These are phyloP conservation scores for Coelastrella sp. DNA, from an alignment of 139 green algal species.

Conservation along the genomic window DNA sequence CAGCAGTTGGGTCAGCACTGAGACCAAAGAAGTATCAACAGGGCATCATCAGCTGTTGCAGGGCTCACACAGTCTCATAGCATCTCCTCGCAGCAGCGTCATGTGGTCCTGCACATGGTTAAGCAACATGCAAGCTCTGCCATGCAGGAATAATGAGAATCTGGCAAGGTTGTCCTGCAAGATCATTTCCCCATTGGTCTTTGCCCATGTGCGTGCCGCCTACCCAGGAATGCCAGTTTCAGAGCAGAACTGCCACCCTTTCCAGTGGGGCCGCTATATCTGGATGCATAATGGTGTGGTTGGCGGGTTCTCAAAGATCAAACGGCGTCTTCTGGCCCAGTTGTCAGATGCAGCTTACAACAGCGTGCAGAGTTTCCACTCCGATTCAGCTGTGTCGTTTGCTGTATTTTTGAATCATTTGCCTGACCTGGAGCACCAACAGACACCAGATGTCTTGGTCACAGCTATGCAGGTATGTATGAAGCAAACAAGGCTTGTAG, in stretches of 20 bases:
- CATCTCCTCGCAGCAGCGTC: too few relatives aligned
- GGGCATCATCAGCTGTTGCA: too few relatives aligned
- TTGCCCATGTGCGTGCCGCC: conserved; percentile 94
- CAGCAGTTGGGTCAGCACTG: too few relatives aligned
- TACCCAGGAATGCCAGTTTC: conserved; percentile 95
- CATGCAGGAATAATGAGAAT: conserved; percentile 96
- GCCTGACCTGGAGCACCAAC: conserved; percentile 64
- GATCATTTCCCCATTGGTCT: conserved; percentile 91
- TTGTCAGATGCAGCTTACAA: conserved; percentile 94
- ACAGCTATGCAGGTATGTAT: conserved; percentile 75
- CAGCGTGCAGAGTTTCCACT: conserved; percentile 91
- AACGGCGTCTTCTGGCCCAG: conserved; percentile 77
- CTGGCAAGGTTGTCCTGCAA: conserved; percentile 90
- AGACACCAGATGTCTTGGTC: conserved; percentile 82
- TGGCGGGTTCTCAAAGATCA: conserved; percentile 71
- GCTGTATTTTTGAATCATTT: conserved; percentile 94
- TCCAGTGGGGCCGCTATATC: conserved; percentile 89
- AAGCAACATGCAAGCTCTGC: too few relatives aligned
- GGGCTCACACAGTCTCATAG: too few relatives aligned
- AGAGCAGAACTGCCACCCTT: conserved; percentile 96
- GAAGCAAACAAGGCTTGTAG: neutral
- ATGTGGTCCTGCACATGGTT: too few relatives aligned
- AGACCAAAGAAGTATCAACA: too few relatives aligned
- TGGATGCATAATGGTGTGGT: conserved; percentile 99
- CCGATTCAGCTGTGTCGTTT: conserved; percentile 92